Conservation (phyloP, 345 rosid species). For the Viola odorata region DNA sequence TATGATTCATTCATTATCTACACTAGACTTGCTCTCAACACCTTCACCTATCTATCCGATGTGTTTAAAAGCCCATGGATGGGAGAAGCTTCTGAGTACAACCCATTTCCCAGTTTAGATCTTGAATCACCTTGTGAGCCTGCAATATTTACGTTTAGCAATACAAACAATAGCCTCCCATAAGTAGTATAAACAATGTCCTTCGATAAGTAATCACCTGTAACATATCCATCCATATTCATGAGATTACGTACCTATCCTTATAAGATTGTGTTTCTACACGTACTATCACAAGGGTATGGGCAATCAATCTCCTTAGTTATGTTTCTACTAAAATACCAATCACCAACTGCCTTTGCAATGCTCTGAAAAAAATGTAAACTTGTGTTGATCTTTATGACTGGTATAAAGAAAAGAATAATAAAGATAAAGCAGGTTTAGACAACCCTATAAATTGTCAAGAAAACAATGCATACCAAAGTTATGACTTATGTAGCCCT, state of each 20-base stretch:
- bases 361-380: slow-evolving; percentile 45
- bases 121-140: too few species aligned
- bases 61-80: too few species aligned
- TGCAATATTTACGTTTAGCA: background rate
- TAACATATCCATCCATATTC: background rate
- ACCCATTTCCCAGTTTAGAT: too few species aligned
- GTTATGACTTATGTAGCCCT: too few species aligned
- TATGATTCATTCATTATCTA: too few species aligned
- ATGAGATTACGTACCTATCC: slow-evolving; percentile 21
- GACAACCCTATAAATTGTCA: too few species aligned
- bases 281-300: slow-evolving; percentile 71
- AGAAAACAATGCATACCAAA: too few species aligned
- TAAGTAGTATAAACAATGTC: slow-evolving; percentile 11
- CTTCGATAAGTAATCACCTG: background rate
- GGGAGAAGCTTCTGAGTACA: too few species aligned
- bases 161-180: background rate
- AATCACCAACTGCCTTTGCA: slow-evolving; percentile 82
- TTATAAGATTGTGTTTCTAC: slow-evolving; percentile 63
- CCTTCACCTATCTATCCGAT: too few species aligned
- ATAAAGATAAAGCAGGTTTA: too few species aligned
- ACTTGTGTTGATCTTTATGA: background rate
- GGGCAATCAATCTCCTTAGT: slow-evolving; percentile 59
- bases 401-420: too few species aligned
- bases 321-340: slow-evolving; percentile 65
- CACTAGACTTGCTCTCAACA: too few species aligned